phyloP scores from a whole-genome alignment of 2,329 filamentous ascomycete species.

The Exophiala sp. region DNA sequence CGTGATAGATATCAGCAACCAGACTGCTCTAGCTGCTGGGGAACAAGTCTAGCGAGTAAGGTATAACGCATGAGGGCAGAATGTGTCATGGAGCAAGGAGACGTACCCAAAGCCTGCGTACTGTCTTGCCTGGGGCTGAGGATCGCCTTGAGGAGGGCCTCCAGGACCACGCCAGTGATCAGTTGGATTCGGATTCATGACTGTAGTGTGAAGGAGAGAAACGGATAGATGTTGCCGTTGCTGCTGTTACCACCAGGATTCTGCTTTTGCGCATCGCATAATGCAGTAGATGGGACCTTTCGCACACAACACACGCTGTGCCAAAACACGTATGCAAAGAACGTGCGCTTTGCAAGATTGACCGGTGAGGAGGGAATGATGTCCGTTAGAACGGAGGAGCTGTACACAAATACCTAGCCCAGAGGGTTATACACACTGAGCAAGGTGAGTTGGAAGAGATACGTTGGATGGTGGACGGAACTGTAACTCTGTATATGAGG shows the following conservation, averaged over 20 bases:
- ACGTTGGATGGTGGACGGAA: too few relatives aligned
- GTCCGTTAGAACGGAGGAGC: neutral
- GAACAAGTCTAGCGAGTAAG: neutral
- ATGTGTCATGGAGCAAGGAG: slow-evolving; percentile 6
- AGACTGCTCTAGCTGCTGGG: neutral
- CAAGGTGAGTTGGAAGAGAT: neutral
- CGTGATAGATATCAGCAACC: slow-evolving; percentile 2
- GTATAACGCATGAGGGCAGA: neutral
- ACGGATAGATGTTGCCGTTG: neutral
- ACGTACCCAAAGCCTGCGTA: slow-evolving; percentile 43
- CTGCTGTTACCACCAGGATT: slow-evolving; percentile 1
- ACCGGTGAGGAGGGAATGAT: neutral
- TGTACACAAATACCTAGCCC: neutral
- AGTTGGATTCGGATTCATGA: slow-evolving; percentile 25
- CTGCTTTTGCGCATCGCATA: slow-evolving; percentile 13
- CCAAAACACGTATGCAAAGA: neutral
- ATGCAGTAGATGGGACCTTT: neutral
- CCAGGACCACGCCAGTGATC: slow-evolving; percentile 38
- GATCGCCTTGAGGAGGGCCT: slow-evolving; percentile 33
- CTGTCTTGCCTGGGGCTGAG: slow-evolving; percentile 31
- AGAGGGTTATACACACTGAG: neutral
- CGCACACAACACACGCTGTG: neutral
- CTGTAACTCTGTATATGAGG: too few relatives aligned
- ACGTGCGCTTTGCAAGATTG: neutral
- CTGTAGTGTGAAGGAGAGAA: neutral